Base-by-base conservation (phyloP, 2,329 filamentous ascomycete species). In the Clathrospora elynae region DNA sequence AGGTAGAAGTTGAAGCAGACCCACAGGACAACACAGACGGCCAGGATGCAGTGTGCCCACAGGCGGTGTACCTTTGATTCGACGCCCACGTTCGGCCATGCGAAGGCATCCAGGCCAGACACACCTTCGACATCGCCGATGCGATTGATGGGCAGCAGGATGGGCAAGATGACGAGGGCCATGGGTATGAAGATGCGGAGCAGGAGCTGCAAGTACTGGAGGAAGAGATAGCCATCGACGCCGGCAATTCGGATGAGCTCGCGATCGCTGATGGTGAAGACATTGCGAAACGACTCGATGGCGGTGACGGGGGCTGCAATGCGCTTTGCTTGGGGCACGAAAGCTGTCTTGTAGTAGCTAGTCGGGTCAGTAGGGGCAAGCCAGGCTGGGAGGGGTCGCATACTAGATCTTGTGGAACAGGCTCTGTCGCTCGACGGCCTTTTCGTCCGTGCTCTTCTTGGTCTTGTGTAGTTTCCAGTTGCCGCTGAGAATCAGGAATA, bases 241-340 rank as follows among this genome's bases (percentile, higher is more conserved):
- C 93, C 93, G 57, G 92, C 96, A 71, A 96, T 95, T 38, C 92
- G 86, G 60, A 99, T 95, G 56, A 99, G 83, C 57, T 95, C 89
- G 9, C 88, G 88, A 80, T 76, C 83, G 69, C 73, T 88, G 73
- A 74, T 84, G 69, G 73, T 88, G 77, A 78, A 95, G 53, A 75
- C 77, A 50, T 64, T 69, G 45, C 64, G 67, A 51, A 70, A 66
- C 1, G 67, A 70, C 26, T 70, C 63, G 43, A 67, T 62, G 23
- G 63, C 64, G 28, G 65, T 66, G 6, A 58, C 55, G 28, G 67
- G 67, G n/a, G 59, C 51, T n/a, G 55, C 51, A 22, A 70, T 66
- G 25, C 66, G 65, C 33, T 63, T 62, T 40, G 63, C 60, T 41
- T 67, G 57, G 14, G 67, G 55, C 4, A 71, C 66, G 22, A 68